These are phyloP conservation scores for Fraxinus sp. DNA, from an alignment of 305 asterid species.

Conservation along the genomic window DNA sequence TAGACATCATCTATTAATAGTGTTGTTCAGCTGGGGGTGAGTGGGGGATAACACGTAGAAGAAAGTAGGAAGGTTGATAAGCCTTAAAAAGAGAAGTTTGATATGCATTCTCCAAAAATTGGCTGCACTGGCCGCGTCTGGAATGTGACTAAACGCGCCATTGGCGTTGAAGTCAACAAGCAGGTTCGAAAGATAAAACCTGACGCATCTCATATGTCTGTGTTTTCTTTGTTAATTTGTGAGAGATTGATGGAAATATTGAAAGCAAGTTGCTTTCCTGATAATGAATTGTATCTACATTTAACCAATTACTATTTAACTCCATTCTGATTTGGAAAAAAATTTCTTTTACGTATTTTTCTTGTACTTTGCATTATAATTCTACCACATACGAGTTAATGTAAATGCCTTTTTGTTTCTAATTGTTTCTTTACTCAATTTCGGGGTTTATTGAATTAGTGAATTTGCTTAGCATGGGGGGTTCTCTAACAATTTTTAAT, in stretches of 20 bases:
- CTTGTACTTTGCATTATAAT: background rate
- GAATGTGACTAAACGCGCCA: slow-evolving; percentile 82
- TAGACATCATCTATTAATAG: background rate
- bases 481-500: background rate
- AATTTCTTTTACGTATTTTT: background rate
- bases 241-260: too few relatives aligned
- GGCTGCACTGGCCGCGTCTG: slow-evolving; percentile 87
- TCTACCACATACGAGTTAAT: background rate
- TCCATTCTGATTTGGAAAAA: background rate
- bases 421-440: background rate
- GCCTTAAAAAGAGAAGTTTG: too few relatives aligned
- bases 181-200: slow-evolving; percentile 42
- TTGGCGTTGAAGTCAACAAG: slow-evolving; percentile 77
- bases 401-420: background rate
- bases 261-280: too few relatives aligned
- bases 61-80: too few relatives aligned
- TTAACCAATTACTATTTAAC: background rate
- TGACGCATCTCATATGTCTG: background rate
- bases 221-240: background rate
- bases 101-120: too few relatives aligned
- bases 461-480: background rate
- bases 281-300: too few relatives aligned
- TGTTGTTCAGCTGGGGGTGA: background rate
- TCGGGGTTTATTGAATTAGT: background rate
- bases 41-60: background rate